These are phyloP conservation scores for Candida tropicalis DNA, from an alignment of 1,139 yeast species.

Conservation along the genomic window DNA sequence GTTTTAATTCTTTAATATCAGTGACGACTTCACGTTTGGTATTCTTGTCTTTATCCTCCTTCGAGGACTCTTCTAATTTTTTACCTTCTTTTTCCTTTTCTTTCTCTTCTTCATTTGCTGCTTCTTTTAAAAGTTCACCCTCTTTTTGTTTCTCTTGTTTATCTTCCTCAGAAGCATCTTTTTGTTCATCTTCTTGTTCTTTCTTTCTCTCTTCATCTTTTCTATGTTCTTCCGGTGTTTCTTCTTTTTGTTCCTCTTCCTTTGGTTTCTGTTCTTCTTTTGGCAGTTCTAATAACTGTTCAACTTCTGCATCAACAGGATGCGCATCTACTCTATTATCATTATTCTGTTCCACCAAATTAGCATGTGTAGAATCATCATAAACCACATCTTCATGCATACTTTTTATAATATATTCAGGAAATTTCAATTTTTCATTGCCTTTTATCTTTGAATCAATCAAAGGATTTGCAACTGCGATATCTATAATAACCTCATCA, in stretches of 20 bases:
- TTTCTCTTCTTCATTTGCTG: constrained; percentile 1
- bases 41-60: constrained; percentile 7
- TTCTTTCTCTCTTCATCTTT: constrained; percentile 18
- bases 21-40: constrained; percentile 20
- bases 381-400: constrained; percentile 29
- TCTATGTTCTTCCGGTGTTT: constrained; percentile 23
- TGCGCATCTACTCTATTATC: constrained; percentile 9
- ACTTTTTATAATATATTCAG: constrained; percentile 32
- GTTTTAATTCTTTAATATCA: constrained; percentile 26
- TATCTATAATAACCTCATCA: constrained; percentile 38
- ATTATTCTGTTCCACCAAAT: constrained; percentile 18
- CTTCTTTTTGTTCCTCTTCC: constrained; percentile 18
- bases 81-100: constrained; percentile 10
- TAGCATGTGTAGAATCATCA: constrained; percentile 31
- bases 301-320: constrained; percentile 21
- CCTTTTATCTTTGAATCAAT: constrained; percentile 35
- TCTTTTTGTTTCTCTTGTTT: constrained; percentile 1
- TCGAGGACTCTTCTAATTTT: constrained; percentile 8
- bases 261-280: constrained; percentile 15
- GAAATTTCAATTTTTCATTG: constrained; percentile 32
- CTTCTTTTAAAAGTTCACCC: neutral
- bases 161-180: constrained; percentile 7
- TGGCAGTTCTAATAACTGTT: constrained; percentile 22
- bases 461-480: constrained; percentile 34
- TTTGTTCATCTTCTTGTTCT: constrained; percentile 18